Evolutionary conservation across 441 rosid genomes (phyloP).

Genomic region (Adansonia grandidieri): DNA sequence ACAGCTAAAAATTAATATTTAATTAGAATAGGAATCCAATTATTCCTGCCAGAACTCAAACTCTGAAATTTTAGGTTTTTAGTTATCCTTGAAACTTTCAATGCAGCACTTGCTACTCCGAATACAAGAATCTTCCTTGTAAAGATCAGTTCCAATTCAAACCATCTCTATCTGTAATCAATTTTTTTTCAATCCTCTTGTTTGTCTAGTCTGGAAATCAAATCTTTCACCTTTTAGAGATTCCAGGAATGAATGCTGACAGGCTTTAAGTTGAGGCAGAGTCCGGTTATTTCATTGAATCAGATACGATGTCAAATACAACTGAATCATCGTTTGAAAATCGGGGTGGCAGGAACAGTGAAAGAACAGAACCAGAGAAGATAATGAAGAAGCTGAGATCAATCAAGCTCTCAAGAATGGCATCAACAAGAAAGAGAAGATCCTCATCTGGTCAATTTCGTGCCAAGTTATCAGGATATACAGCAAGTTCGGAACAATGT

Average conservation of each 20-base stretch:
- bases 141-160: not conserved
- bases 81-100: not conserved
- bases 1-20: not conserved
- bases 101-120: not conserved
- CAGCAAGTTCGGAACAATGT: slow-evolving; percentile 47
- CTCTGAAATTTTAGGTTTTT: not conserved
- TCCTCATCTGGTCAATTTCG: slow-evolving; percentile 38
- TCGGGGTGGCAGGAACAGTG: slow-evolving; percentile 36
- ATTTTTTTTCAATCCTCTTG: not conserved
- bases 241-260: slow-evolving; percentile 27
- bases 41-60: no score
- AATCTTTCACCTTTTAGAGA: slow-evolving; percentile 8
- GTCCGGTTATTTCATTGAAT: slow-evolving; percentile 30
- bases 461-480: slow-evolving; percentile 41
- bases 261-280: slow-evolving; percentile 38
- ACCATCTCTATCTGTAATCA: not conserved
- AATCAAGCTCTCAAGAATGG: slow-evolving; percentile 48
- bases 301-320: slow-evolving; percentile 36
- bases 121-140: slow-evolving; percentile 14
- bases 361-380: slow-evolving; percentile 35
- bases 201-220: not conserved
- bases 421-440: slow-evolving; percentile 33
- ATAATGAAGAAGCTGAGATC: slow-evolving; percentile 55
- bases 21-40: not conserved
- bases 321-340: slow-evolving; percentile 37